Evolutionary conservation across 1,284 basidiomycete species (phyloP), one percentile per base, ranked within the genome.

Genomic region (Fomitopsis schrenkii): DNA sequence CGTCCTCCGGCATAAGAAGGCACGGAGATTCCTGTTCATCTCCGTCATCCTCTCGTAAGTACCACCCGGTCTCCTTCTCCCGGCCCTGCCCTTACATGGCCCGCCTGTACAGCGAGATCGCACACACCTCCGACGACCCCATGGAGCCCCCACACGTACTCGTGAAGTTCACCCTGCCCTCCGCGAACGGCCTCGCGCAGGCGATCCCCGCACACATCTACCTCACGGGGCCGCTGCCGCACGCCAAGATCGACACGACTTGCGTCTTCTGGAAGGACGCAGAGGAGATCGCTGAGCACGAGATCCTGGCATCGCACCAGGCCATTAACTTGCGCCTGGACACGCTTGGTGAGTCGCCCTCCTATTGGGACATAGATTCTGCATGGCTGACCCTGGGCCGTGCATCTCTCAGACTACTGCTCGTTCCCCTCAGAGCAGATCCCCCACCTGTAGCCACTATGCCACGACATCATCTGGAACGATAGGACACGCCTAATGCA

Each of bases 71-170:
- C 15, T 59, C 12, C 50, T 40, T 38, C 28, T n/a, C 19, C n/a
- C 15, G 42, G 35, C 50, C 8, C 2, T 15, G 9, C 17, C 14
- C 26, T 19, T 22, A 19, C 14, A 8, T 15, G 38, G 35, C 33
- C 45, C 5, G 15, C 15, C 5, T 7, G 15, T 12, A 14, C 50
- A 59, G 58, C 15, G 52, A 59, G 42, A 55, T 59, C 17, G 42
- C 50, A 12, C 58, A 46, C 33, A 40, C 52, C 4, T 59, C 52
- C 6, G 58, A 59, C 41, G 40, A 59, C 33, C 42, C 38, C 6
- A 38, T 60, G 54, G 59, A 60, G 45, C 59, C 59, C 15, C 33
- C 35, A 9, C 59, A 60, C 38, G 56, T 60, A 42, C 59, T 56
- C 19, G 26, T 60, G 40, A 60, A 60, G 54, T 42, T 60, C 28